Evolutionary conservation across 1,284 basidiomycete genomes (phyloP), one percentile per base, ranked within the genome.

Genomic region (Fomes fomentarius): DNA sequence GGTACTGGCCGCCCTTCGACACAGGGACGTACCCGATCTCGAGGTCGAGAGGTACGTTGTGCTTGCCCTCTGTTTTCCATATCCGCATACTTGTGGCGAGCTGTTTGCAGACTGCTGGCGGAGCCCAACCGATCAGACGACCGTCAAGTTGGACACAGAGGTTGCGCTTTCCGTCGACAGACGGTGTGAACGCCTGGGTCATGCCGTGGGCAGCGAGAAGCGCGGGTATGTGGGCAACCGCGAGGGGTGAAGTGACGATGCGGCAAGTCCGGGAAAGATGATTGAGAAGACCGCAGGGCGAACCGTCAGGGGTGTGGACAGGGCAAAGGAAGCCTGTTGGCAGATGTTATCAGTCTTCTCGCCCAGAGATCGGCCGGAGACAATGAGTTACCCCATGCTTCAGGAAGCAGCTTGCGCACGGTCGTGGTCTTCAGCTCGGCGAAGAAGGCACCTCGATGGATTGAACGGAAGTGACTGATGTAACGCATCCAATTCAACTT

Each of bases 401-500:
- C 97, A 12, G 97, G 97, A 19, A 99, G 78, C 56, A 99, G 78
- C 74, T 99, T 99, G 66, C 97, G 91, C 44, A 99, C 97, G 21
- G 95, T 90, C 0, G 97, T 99, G 1, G 97, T 99, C 80, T 99
- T 99, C 57, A 99, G 84, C 71, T 99, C 96, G 21, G 96, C 94
- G 69, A 99, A 99, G 85, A 99, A 99, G 39, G 97, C 95, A 74
- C 97, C 97, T 76, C 97, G 92, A 76, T 99, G 97, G 39, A 99
- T 96, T 71, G 93, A 98, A 52, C 97, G 83, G 80, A 99, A 99
- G 75, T 99, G 97, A 66, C 92, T 92, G 70, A 99, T 94, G 74
- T 98, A 99, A 43, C 97, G 94, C 68, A 93, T 91, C 85, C 96
- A 99, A 74, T 99, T 99, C 61, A 99, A 82, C 76, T 99, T 99